Percentiles rank a stretch among this genome's conserved stretches.
phyloP scores from a whole-genome alignment of 345 rosid species.

The Aquilaria malaccensis region DNA sequence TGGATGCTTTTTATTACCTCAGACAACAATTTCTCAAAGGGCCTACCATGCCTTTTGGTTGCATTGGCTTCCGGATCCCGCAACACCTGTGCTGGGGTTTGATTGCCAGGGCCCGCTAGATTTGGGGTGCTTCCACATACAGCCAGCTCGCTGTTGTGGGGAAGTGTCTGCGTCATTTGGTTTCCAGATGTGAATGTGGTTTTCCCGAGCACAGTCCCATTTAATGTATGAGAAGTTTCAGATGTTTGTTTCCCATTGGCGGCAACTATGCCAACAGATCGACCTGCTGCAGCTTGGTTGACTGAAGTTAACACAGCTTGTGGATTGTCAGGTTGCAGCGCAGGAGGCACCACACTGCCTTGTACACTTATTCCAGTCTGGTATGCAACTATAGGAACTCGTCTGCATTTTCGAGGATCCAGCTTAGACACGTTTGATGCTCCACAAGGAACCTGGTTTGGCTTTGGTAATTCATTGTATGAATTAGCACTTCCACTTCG shows the following conservation, averaged over 20 bases:
- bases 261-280: conserved; percentile 16
- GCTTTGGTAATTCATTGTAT: neutral
- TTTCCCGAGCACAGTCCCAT: conserved; percentile 17
- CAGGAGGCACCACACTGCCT: conserved; percentile 43
- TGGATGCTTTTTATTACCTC: conserved; percentile 48
- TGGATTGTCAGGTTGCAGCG: conserved; percentile 35
- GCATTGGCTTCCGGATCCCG: conserved; percentile 22
- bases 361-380: conserved; percentile 29
- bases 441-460: conserved; percentile 9
- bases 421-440: conserved; percentile 7
- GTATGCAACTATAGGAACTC: conserved; percentile 19
- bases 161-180: conserved; percentile 18
- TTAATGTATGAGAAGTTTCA: conserved; percentile 24
- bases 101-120: conserved; percentile 19
- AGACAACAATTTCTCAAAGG: conserved; percentile 54
- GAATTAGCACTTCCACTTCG: conserved; percentile 20
- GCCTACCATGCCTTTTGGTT: conserved; percentile 23
- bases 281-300: conserved; percentile 13
- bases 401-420: conserved; percentile 20
- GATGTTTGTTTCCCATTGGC: conserved; percentile 28
- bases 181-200: conserved; percentile 17
- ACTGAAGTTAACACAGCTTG: conserved; percentile 30
- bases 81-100: conserved; percentile 8
- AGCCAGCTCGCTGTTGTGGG: conserved; percentile 16
- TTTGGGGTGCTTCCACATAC: conserved; percentile 21